Evolutionary conservation across 164 flowering plant species (phyloP).

Genomic region (Chimonanthus salicifolius): DNA sequence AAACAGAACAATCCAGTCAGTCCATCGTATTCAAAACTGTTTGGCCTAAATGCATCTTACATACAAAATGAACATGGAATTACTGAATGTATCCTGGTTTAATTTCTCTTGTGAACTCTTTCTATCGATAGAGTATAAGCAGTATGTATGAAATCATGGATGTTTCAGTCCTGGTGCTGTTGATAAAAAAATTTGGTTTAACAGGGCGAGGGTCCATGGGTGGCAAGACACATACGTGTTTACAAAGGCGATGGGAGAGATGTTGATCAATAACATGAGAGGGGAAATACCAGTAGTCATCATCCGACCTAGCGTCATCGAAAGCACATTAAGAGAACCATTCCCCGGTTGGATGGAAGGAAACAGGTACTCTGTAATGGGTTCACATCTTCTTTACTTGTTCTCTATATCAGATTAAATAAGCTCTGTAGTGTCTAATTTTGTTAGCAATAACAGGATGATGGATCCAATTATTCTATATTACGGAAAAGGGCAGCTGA

Average conservation of each 20-base stretch:
- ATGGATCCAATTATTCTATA: conserved; percentile 83
- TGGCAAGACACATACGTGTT: conserved; percentile 97
- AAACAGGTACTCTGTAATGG: conserved; percentile 39
- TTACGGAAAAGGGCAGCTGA: conserved; percentile 91
- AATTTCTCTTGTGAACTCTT: background rate
- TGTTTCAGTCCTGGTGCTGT: background rate
- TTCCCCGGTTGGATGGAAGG: conserved; percentile 99
- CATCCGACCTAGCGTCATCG: conserved; percentile 83
- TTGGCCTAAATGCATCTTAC: background rate
- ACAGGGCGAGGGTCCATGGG: conserved; percentile 79
- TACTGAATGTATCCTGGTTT: background rate
- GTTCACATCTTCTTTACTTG: background rate
- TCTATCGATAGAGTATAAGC: too few relatives aligned
- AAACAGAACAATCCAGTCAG: background rate
- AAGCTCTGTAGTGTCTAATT: background rate
- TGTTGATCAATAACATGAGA: conserved; percentile 71
- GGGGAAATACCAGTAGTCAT: conserved; percentile 78
- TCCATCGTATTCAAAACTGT: background rate
- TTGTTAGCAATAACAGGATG: conserved; percentile 48
- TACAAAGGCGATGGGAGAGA: conserved; percentile 97
- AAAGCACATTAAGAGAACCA: conserved; percentile 77
- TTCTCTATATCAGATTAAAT: background rate
- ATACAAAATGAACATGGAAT: background rate
- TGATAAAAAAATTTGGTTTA: background rate
- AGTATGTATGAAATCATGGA: too few relatives aligned